phyloP scores from a whole-genome alignment of 169 alveolate species.

The Ichthyophthirius multifiliis region DNA sequence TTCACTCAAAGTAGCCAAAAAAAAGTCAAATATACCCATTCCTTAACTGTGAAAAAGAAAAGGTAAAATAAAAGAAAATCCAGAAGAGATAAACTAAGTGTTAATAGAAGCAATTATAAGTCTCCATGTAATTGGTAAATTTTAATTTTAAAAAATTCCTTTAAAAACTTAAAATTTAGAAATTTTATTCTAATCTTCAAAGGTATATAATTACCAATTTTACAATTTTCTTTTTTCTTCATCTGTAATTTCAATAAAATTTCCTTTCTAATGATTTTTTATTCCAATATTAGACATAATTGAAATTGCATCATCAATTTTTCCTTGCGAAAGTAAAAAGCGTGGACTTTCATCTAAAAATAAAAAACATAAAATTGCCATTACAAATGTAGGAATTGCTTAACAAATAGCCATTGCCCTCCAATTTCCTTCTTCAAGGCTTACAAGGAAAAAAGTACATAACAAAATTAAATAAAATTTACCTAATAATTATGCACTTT shows the following conservation, averaged over 20 bases:
- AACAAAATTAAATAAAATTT: slow-evolving; percentile 14
- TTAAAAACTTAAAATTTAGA: background rate
- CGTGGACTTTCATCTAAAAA: slow-evolving; percentile 26
- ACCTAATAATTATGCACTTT: slow-evolving; percentile 23
- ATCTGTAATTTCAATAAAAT: background rate
- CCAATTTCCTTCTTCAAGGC: slow-evolving; percentile 25
- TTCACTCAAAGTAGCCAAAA: slow-evolving; percentile 14
- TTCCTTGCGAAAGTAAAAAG: slow-evolving; percentile 4
- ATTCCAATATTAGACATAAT: slow-evolving; percentile 6
- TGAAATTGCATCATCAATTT: slow-evolving; percentile 14
- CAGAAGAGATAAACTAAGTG: slow-evolving; percentile 11
- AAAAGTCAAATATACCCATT: slow-evolving; percentile 1
- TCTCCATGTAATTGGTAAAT: slow-evolving; percentile 35
- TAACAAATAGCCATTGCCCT: slow-evolving; percentile 30
- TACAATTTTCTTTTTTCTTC: background rate
- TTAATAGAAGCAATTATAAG: background rate
- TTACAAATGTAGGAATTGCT: slow-evolving; percentile 9
- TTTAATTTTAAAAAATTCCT: slow-evolving; percentile 11
- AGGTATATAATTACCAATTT: background rate
- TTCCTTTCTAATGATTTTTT: background rate
- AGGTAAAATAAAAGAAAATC: slow-evolving; percentile 12
- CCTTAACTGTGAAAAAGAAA: slow-evolving; percentile 11
- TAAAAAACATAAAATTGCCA: slow-evolving; percentile 2
- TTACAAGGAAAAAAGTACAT: slow-evolving; percentile 2
- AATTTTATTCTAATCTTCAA: background rate